Conservation (phyloP, 306 rosid genomes). For the Sphenostylis stenocarpa region DNA sequence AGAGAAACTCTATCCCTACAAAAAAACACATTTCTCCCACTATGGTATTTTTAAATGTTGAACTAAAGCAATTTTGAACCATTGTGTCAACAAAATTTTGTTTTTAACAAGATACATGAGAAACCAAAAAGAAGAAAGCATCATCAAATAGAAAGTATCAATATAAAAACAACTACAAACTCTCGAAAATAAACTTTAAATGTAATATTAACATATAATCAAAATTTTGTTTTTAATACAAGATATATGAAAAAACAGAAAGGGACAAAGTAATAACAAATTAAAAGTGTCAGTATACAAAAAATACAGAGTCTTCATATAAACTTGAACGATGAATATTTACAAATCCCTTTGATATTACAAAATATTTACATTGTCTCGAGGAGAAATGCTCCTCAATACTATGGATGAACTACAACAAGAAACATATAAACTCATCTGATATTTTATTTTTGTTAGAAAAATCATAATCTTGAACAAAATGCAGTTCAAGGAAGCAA, state of each 20-base stretch:
- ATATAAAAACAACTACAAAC: too few species aligned
- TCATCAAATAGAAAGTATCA: too few species aligned
- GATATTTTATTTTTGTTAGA: background rate
- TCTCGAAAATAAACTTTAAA: too few species aligned
- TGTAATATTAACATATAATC: too few species aligned
- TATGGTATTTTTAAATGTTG: too few species aligned
- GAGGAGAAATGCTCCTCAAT: constrained; percentile 30
- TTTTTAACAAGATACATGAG: too few species aligned
- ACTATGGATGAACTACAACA: constrained; percentile 27
- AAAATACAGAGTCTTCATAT: background rate
- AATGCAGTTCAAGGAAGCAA: constrained; percentile 28
- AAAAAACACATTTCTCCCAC: too few species aligned
- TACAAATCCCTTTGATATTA: constrained; percentile 18
- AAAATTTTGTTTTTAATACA: too few species aligned
- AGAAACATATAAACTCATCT: constrained; percentile 10
- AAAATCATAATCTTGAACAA: constrained; percentile 34
- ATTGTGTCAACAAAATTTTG: too few species aligned
- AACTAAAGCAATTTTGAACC: too few species aligned
- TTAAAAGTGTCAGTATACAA: background rate
- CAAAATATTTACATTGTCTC: constrained; percentile 42
- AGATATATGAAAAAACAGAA: background rate
- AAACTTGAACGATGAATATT: constrained; percentile 10
- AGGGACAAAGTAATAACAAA: background rate
- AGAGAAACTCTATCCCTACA: too few species aligned
- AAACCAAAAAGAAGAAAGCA: too few species aligned